Evolutionary conservation across 306 rosid genomes (phyloP), one percentile per base, ranked within the genome.

Genomic region (Alnus glutinosa): DNA sequence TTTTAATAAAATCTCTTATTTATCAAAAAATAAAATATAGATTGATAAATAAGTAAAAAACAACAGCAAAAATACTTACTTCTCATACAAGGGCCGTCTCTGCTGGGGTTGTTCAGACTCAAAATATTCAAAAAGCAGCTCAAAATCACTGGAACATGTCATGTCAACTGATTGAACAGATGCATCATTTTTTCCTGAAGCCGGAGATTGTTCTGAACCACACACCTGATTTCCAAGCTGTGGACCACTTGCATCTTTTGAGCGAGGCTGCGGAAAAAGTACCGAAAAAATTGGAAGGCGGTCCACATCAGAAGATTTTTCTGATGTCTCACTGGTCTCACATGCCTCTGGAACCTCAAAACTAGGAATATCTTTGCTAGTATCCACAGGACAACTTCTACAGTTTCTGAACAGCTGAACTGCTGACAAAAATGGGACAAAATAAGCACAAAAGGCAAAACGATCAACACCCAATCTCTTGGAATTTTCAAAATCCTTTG

Each of bases 341-440:
- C 75, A 59, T 69, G 85, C 18, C 73, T 79, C 87, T 13, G 81
- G 75, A 55, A 18, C 84, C 83, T 80, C 68, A 74, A 82, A 39
- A 85, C 66, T 23, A 10, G 55, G 73, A 84, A 52, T 30, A 14
- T 69, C 47, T 39, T 66, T 76, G 61, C 73, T 32, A 39, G 72
- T 52, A 70, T 73, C 82, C 23, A 48, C 78, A 54, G 72, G 23
- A 50, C 39, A 78, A 70, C 16, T 66, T 48, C 77, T 81, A 16
- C 1, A 64, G 61, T 75, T 84, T 84, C 85, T 86, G 78, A 93
- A 93, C 77, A 93, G 85, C 85, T 93, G 98, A 84, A 93, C 79
- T 36, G 96, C 98, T 8, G 98, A 93, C 80, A 93, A 78, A 85
- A 82, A 93, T 46, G 98, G 97, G 75, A 90, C 95, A 89, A 93